phyloP scores from a whole-genome alignment of 139 green algal genomes.

The Chlorella ohadii region DNA sequence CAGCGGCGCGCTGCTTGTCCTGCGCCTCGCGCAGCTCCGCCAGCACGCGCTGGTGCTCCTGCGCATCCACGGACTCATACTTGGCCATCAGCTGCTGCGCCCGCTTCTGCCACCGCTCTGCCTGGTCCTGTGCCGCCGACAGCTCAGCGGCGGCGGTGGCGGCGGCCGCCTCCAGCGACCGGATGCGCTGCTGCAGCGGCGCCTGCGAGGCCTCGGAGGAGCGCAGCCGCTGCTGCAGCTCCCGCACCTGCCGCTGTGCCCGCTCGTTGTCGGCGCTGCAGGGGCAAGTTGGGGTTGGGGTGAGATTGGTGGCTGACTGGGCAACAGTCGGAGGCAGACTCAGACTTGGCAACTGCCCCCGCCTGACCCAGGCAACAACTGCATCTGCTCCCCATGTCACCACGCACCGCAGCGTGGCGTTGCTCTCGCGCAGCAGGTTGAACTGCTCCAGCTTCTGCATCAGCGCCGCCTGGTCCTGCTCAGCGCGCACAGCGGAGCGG shows the following conservation, averaged over 20 bases:
- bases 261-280: constrained; percentile 27
- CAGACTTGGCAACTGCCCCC: no score
- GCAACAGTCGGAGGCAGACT: no score
- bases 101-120: constrained; percentile 53
- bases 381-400: no score
- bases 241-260: background rate
- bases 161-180: constrained; percentile 31
- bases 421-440: constrained; percentile 65
- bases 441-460: constrained; percentile 52
- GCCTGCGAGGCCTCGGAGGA: constrained; percentile 17
- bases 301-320: no score
- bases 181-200: constrained; percentile 37
- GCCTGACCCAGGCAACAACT: no score
- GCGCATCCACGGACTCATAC: constrained; percentile 55
- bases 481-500: constrained; percentile 27
- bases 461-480: constrained; percentile 43
- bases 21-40: constrained; percentile 40
- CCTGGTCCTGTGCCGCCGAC: constrained; percentile 22
- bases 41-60: constrained; percentile 55
- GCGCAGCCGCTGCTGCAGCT: constrained; percentile 23
- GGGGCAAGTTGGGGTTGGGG: background rate
- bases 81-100: constrained; percentile 59
- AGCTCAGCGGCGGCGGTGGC: constrained; percentile 41
- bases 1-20: background rate
- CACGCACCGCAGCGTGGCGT: constrained; percentile 48